phyloP scores from a whole-genome alignment of 2,329 filamentous ascomycete species.

The Apiospora arundinis region DNA sequence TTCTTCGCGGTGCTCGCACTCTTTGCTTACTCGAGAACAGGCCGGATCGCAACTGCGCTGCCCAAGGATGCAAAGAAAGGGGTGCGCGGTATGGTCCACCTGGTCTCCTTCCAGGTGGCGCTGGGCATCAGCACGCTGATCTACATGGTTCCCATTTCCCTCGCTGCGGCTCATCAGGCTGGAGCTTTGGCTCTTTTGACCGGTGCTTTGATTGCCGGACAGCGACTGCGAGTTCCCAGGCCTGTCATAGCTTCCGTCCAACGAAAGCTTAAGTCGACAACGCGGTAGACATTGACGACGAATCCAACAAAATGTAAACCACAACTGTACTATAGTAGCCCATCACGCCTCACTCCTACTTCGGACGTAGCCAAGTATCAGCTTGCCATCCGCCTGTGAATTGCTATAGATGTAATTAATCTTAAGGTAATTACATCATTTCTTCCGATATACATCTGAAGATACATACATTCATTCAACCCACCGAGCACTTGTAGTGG shows the following conservation, averaged over 20 bases:
- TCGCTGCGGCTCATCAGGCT: constrained; percentile 92
- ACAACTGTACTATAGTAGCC: constrained; percentile 7
- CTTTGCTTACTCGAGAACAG: constrained; percentile 79
- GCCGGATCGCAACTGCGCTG: constrained; percentile 62
- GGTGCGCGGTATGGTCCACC: constrained; percentile 79
- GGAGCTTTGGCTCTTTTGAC: constrained; percentile 86
- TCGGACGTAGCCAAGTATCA: background rate
- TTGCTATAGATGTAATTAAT: background rate
- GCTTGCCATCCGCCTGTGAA: background rate
- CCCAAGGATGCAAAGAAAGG: constrained; percentile 71
- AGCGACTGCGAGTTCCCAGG: constrained; percentile 76
- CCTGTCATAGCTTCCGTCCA: constrained; percentile 67
- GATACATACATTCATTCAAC: too few species aligned
- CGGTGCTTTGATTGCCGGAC: constrained; percentile 79
- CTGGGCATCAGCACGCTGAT: constrained; percentile 91
- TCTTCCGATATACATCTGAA: background rate
- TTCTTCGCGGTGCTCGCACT: constrained; percentile 82
- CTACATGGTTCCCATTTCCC: constrained; percentile 87
- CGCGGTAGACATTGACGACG: background rate
- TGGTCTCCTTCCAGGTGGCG: constrained; percentile 80
- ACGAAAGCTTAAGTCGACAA: constrained; percentile 45
- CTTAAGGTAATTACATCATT: background rate
- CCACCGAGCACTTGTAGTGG: too few species aligned
- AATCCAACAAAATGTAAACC: background rate
- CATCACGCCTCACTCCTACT: constrained; percentile 7